A percentile compares a stretch with the other conserved stretches of the same genome.
These are phyloP conservation scores for Calendula officinalis DNA, from an alignment of 129 eudicot species.

Conservation along the genomic window DNA sequence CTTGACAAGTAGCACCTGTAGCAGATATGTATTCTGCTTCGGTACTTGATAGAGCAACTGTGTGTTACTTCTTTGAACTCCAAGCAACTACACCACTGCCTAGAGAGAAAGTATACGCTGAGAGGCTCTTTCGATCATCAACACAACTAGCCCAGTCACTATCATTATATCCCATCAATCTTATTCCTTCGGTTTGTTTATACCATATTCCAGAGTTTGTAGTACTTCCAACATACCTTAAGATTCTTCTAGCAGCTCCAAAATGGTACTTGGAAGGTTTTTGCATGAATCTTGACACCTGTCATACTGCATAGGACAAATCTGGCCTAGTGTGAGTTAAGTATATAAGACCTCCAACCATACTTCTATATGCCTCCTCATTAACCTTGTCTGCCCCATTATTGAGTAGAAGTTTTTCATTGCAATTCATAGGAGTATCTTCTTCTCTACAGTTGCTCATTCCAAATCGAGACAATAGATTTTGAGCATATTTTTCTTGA, in stretches of 20 bases:
- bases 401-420: neutral
- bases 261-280: neutral
- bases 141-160: neutral
- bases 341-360: neutral
- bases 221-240: neutral
- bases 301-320: neutral
- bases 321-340: neutral
- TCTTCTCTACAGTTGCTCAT: neutral
- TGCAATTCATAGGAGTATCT: neutral
- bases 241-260: neutral
- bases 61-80: neutral
- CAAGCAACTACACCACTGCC: neutral
- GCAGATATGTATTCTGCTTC: neutral
- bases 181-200: neutral
- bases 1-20: neutral
- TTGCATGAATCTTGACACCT: neutral
- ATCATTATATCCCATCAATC: neutral
- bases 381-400: neutral
- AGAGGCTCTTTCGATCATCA: neutral
- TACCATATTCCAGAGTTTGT: neutral
- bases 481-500: neutral
- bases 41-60: neutral
- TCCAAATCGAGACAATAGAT: neutral
- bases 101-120: neutral
- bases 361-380: neutral